Evolutionary conservation across 768 basidiomycete genomes (phyloP).

Genomic region (Leccinum imitatum): DNA sequence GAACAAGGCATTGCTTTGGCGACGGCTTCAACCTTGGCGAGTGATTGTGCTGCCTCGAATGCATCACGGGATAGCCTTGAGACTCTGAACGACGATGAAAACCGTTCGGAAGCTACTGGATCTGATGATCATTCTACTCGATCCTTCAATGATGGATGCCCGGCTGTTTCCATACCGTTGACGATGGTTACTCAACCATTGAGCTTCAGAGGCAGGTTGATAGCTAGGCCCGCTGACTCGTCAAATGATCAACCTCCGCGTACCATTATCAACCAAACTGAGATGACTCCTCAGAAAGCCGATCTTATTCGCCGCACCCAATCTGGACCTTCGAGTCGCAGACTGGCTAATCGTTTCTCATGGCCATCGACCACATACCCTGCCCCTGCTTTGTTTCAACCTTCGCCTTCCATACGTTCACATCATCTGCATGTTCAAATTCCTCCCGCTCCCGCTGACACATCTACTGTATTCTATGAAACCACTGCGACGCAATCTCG

Average conservation of each 20-base stretch:
- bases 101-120: slow-evolving; percentile 55
- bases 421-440: slow-evolving; percentile 31
- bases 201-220: slow-evolving; percentile 28
- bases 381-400: slow-evolving; percentile 51
- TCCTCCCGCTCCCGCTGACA: slow-evolving; percentile 36
- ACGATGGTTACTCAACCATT: slow-evolving; percentile 9
- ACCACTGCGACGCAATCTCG: slow-evolving; percentile 42
- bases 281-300: slow-evolving; percentile 31
- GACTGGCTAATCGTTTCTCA: slow-evolving; percentile 37
- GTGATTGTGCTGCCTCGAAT: slow-evolving; percentile 51
- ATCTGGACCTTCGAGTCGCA: slow-evolving; percentile 42
- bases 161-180: slow-evolving; percentile 16
- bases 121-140: slow-evolving; percentile 71
- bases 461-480: slow-evolving; percentile 69
- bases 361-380: slow-evolving; percentile 44
- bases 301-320: slow-evolving; percentile 44
- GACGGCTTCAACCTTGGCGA: slow-evolving; percentile 58
- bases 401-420: slow-evolving; percentile 34
- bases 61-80: slow-evolving; percentile 63
- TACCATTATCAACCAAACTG: slow-evolving; percentile 4
- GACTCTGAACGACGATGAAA: slow-evolving; percentile 64
- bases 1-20: slow-evolving; percentile 67
- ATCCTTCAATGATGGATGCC: slow-evolving; percentile 58
- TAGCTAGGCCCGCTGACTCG: slow-evolving; percentile 13
- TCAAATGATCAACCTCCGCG: slow-evolving; percentile 6